Percentiles rank a stretch among this genome's conserved stretches.
These are phyloP conservation scores for Tarenaya hassleriana DNA, from an alignment of 345 rosid species.

Conservation along the genomic window DNA sequence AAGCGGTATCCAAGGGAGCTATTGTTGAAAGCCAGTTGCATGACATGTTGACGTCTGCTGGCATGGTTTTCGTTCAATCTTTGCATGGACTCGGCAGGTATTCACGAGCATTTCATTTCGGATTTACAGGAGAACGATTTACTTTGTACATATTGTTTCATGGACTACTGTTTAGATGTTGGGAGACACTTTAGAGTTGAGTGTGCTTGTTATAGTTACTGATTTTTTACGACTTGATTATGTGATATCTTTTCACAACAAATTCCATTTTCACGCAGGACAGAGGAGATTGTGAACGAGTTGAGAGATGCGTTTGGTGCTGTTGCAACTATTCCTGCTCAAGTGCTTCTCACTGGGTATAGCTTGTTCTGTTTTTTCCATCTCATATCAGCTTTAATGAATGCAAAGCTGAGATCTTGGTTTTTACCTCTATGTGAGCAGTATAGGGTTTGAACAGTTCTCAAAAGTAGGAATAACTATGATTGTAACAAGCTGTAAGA, in stretches of 20 bases:
- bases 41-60: conserved; percentile 59
- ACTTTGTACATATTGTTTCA: not conserved
- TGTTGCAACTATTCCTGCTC: conserved; percentile 53
- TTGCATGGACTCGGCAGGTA: conserved; percentile 60
- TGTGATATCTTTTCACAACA: conserved; percentile 1
- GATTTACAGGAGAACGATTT: not conserved
- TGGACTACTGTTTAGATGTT: conserved; percentile 4
- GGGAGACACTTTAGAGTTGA: conserved; percentile 6
- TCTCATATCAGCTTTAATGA: not conserved
- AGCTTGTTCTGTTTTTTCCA: conserved; percentile 16
- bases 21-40: conserved; percentile 26
- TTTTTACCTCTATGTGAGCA: no score
- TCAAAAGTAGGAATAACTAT: not conserved
- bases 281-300: conserved; percentile 49
- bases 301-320: conserved; percentile 43
- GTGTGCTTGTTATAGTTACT: conserved; percentile 8
- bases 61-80: conserved; percentile 82
- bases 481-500: not conserved
- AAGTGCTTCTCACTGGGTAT: conserved; percentile 75
- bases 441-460: not conserved
- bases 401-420: no score
- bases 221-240: not conserved
- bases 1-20: conserved; percentile 18
- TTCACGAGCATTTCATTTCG: not conserved
- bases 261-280: conserved; percentile 39